phyloP scores from a whole-genome alignment of 768 basidiomycete species.

The Tricholomella constricta region DNA sequence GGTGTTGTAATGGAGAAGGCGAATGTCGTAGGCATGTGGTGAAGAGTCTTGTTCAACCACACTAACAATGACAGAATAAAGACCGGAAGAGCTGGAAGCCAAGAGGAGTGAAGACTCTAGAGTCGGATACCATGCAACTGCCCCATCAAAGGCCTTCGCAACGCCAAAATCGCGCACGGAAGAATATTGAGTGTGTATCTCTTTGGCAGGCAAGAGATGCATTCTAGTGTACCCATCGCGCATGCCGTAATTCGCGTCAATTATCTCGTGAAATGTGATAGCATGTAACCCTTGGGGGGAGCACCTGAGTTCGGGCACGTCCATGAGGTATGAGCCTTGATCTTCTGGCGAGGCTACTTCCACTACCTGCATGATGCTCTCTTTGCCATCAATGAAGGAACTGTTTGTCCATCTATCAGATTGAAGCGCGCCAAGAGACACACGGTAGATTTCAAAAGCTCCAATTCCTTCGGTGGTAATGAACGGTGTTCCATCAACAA shows the following conservation, averaged over 20 bases:
- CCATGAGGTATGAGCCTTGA: not conserved
- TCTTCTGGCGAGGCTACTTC: not conserved
- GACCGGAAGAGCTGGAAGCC: conserved; percentile 5
- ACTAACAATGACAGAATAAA: conserved; percentile 4
- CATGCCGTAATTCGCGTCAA: too few species aligned
- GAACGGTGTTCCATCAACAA: not conserved
- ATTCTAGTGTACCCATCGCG: too few species aligned
- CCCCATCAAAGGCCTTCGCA: too few species aligned
- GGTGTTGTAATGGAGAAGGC: conserved; percentile 1
- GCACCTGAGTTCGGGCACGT: not conserved
- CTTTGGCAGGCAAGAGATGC: too few species aligned
- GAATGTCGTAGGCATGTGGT: not conserved
- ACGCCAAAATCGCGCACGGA: too few species aligned
- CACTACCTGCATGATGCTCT: not conserved
- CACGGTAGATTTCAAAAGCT: not conserved
- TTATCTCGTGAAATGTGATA: too few species aligned
- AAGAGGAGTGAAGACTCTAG: not conserved
- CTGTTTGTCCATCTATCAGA: not conserved
- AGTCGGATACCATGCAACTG: too few species aligned
- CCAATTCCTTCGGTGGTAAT: not conserved
- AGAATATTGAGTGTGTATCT: too few species aligned
- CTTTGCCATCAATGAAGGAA: not conserved
- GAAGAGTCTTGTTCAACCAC: not conserved
- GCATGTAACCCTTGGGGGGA: too few species aligned
- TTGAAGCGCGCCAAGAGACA: not conserved